These are phyloP conservation scores for Leccinum boreale DNA, from an alignment of 768 basidiomycete species.

Conservation along the genomic window DNA sequence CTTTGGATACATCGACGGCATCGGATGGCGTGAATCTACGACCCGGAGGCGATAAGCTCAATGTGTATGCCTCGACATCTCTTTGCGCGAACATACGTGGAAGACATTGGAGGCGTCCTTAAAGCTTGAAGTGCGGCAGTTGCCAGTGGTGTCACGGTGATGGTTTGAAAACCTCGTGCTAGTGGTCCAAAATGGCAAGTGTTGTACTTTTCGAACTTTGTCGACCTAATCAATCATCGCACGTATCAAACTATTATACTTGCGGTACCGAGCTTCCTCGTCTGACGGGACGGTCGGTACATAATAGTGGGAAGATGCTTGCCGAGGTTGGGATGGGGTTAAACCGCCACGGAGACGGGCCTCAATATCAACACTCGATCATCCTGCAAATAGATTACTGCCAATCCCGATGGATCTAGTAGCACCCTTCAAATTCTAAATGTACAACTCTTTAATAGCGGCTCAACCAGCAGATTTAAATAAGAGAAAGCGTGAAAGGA, in stretches of 20 bases:
- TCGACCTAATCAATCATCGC: too few relatives aligned
- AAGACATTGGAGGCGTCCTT: constrained; percentile 15
- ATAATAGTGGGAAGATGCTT: background rate
- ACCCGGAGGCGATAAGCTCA: background rate
- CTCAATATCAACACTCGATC: background rate
- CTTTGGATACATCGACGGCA: constrained; percentile 58
- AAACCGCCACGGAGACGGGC: background rate
- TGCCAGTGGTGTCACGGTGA: background rate
- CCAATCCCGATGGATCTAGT: background rate
- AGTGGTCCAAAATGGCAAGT: constrained; percentile 7
- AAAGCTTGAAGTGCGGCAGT: background rate
- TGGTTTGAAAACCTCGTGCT: background rate
- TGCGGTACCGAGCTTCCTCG: background rate
- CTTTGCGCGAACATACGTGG: constrained; percentile 19
- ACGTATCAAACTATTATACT: background rate
- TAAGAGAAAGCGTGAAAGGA: background rate
- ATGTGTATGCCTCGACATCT: background rate
- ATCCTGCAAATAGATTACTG: background rate
- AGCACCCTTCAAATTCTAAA: background rate
- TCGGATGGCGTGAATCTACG: constrained; percentile 57
- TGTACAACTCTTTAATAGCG: constrained; percentile 4
- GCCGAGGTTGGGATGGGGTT: background rate
- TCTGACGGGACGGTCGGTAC: background rate
- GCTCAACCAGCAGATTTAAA: constrained; percentile 14
- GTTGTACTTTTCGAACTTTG: background rate